Conservation (phyloP, 2,329 filamentous ascomycete genomes). For the Aspergillus jensenii region DNA sequence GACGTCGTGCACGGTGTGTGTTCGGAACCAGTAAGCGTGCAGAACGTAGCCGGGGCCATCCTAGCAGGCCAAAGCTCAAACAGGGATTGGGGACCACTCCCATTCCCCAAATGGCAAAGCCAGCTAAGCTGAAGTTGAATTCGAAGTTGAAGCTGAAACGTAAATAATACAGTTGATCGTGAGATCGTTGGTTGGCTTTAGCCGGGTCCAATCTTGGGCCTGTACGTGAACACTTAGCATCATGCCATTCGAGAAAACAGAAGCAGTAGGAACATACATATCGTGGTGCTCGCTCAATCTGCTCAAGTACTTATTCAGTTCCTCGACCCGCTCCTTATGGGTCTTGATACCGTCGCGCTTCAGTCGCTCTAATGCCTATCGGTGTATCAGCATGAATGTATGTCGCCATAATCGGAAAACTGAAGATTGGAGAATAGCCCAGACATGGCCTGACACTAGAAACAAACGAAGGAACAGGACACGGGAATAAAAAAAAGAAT, state of each 20-base stretch:
- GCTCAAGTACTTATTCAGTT: slow-evolving; percentile 90
- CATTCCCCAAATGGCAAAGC: neutral
- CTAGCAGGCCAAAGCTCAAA: slow-evolving; percentile 2
- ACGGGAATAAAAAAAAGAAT: neutral
- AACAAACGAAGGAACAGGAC: neutral
- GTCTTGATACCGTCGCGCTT: slow-evolving; percentile 88
- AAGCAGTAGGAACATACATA: slow-evolving; percentile 59
- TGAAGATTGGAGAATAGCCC: neutral
- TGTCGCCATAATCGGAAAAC: neutral
- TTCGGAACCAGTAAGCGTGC: slow-evolving; percentile 16
- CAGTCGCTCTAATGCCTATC: slow-evolving; percentile 75
- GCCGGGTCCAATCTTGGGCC: slow-evolving; percentile 44
- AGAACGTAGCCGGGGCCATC: slow-evolving; percentile 19
- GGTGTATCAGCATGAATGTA: slow-evolving; percentile 6
- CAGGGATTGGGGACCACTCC: neutral
- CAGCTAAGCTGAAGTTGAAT: slow-evolving; percentile 3
- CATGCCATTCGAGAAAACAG: neutral
- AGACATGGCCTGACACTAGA: neutral
- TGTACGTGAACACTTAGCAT: slow-evolving; percentile 13
- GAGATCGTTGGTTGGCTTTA: slow-evolving; percentile 20
- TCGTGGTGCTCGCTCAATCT: slow-evolving; percentile 96
- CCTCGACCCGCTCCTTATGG: slow-evolving; percentile 94
- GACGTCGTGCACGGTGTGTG: neutral
- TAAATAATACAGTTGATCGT: neutral
- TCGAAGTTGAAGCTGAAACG: neutral